Conservation (phyloP, 148 eudicot species). For the Heliosperma pusillum region DNA sequence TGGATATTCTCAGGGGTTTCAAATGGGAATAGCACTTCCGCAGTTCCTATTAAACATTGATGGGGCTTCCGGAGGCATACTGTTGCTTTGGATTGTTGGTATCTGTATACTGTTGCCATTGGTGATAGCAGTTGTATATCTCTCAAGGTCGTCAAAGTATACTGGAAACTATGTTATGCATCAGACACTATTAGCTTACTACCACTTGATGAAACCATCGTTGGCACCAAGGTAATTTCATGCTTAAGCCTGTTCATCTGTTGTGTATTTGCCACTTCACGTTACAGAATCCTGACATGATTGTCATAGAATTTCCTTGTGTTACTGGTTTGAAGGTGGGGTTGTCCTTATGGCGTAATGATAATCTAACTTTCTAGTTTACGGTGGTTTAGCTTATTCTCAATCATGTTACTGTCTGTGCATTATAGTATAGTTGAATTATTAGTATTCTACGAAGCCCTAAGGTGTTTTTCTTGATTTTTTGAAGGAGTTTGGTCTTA, state of each 20-base stretch:
- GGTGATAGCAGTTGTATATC: constrained; percentile 70
- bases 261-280: neutral
- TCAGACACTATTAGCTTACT: constrained; percentile 69
- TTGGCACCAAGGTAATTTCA: constrained; percentile 74
- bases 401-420: neutral
- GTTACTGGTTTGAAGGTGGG: neutral
- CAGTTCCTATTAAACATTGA: constrained; percentile 73
- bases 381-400: neutral
- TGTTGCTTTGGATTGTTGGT: constrained; percentile 79
- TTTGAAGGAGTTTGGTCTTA: no score
- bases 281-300: neutral
- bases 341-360: neutral
- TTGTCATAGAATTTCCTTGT: neutral
- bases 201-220: constrained; percentile 77
- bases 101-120: constrained; percentile 78
- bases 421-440: neutral
- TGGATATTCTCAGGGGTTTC: constrained; percentile 64
- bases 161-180: constrained; percentile 85
- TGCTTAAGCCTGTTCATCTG: neutral
- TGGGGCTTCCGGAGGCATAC: constrained; percentile 80
- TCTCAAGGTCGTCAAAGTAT: constrained; percentile 74
- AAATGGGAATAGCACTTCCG: constrained; percentile 97
- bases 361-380: neutral
- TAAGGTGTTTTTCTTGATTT: neutral
- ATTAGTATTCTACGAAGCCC: no score